Evolutionary conservation across 805 yeast genomes (phyloP), one percentile per base, ranked within the genome.

Genomic region (Ogataea populi-albae): DNA sequence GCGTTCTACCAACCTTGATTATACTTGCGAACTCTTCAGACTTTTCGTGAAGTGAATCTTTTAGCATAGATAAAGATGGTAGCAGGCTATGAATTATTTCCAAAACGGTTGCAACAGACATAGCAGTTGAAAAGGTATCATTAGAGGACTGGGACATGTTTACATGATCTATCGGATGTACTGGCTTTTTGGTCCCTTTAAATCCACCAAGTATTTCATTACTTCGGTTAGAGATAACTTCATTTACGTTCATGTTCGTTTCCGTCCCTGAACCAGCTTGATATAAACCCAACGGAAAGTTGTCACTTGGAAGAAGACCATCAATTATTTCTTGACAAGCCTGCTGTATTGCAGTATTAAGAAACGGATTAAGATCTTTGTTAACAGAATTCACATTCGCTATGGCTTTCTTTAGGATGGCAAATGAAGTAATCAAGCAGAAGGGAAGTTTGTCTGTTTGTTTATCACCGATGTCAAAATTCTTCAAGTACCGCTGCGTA

Each of bases 241-340:
- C 98, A 64, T 91, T 91, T 56, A 97, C 95, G 65, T 91, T 89
- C 98, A 91, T 91, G 73, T 91, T 91, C 41, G 94, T 81, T 68
- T 91, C 98, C 35, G 98, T 91, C 61, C 98, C 98, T 21, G 95
- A 85, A 41, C 98, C 98, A 41, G 98, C 91, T 71, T 91, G 98
- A 81, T 86, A 91, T 23, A 91, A 96, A 37, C 93, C 98, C 60
- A 91, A 73, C 38, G 98, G 98, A 79, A 91, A 91, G 65, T 91
- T 95, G 54, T 83, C 94, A 45, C 77, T 74, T 59, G 89, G 76
- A 64, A 37, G 64, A n/a, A n/a, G n/a, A n/a, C n/a, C n/a, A n/a
- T n/a, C n/a, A n/a, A n/a, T n/a, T n/a, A n/a, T n/a, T n/a, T 91
- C 98, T 53, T 86, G 83, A 40, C 97, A 96, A 31, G 98, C 98